Base-by-base conservation (phyloP, 225 moss, liverwort and hornwort genomes). In the Sphagnum contortum region DNA sequence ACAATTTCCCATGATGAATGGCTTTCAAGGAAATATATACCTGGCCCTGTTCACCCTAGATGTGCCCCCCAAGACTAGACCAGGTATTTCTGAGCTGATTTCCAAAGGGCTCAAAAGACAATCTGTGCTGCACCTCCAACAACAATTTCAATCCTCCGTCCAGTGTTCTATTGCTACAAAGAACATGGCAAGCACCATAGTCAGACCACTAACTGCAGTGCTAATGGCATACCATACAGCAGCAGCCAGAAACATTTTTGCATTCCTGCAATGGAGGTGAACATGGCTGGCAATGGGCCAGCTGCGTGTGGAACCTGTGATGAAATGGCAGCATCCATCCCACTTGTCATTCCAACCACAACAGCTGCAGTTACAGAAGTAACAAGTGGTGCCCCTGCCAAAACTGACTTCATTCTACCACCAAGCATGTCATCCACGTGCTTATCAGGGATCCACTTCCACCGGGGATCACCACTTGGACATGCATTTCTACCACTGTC, bases 171-270 rank as follows among this genome's bases (percentile, higher is more conserved):
- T 29, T 29, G 29, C 29, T 29, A 74, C 63, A 49, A 78, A 62
- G 12, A 71, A 70, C 53, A 58, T 68, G 11, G 71, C 62, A 3
- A 81, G 57, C 8, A 79, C 62, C 0, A 64, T 6, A 3, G 60
- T 59, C 0, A 66, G 52, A 47, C 68, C 65, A 51, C 74, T 80
- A 14, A 77, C 59, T 9, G 78, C 78, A 2, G 85, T 81, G 4
- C 85, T 90, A 4, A 90, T 75, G 83, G 85, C 77, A 56, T 96
- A 96, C 95, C 95, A 92, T 3, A 92, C 92, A 3, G 76, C 82
- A 2, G 95, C 95, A 2, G 92, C 88, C 67, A 96, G 72, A 56
- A 92, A 77, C 80, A 96, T 76, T 29, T 29, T 5, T 96, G 92
- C 95, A 90, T 85, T 14, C 75, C 73, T 51, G 76, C 12, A 9